Conservation (phyloP, 2,329 filamentous ascomycete genomes). For the Colletotrichum sp. region DNA sequence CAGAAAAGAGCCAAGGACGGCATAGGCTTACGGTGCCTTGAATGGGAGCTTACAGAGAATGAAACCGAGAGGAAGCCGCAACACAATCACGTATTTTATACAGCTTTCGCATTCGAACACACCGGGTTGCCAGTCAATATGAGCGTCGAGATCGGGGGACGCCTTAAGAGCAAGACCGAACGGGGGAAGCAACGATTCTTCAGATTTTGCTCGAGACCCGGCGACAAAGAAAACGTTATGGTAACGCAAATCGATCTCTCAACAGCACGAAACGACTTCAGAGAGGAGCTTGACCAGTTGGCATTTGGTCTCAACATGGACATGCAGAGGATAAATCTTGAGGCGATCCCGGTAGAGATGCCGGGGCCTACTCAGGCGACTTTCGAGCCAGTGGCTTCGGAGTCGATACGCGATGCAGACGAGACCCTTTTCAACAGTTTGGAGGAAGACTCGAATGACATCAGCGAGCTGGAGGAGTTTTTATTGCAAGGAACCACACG, state of each 20-base stretch:
- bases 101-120: neutral
- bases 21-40: neutral
- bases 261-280: neutral
- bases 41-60: neutral
- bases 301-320: neutral
- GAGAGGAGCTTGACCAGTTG: neutral
- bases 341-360: neutral
- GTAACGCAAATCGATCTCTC: neutral
- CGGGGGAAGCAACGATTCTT: neutral
- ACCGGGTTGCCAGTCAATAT: neutral
- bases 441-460: neutral
- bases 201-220: neutral
- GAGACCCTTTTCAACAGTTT: accelerated
- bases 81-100: neutral
- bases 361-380: neutral
- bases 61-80: neutral
- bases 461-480: neutral
- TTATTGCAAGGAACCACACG: accelerated
- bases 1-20: neutral
- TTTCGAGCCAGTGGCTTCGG: neutral
- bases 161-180: neutral
- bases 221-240: neutral
- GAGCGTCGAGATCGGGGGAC: neutral
- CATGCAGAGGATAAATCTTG: neutral
- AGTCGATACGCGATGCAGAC: accelerated